Evolutionary conservation across 169 alveolate genomes (phyloP).

Genomic region (Hepatocystis sp.): DNA sequence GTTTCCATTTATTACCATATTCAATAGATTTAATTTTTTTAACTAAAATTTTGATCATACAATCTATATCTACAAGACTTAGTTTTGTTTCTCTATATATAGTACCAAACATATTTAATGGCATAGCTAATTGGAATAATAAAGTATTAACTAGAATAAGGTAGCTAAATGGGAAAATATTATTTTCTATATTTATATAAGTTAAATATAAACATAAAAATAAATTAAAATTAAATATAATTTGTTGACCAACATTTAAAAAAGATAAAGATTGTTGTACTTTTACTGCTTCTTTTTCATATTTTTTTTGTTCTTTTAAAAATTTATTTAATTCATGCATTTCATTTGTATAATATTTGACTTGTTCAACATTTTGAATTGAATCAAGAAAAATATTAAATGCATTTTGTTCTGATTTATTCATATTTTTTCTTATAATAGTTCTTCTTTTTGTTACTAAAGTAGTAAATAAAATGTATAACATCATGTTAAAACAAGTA

Average conservation of each 20-base stretch:
- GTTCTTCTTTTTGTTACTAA: constrained; percentile 87
- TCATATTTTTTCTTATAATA: constrained; percentile 86
- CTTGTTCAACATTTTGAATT: constrained; percentile 88
- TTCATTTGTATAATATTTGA: constrained; percentile 83
- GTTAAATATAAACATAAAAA: constrained; percentile 82
- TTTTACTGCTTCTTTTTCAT: constrained; percentile 82
- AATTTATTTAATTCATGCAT: constrained; percentile 80
- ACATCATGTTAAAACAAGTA: constrained; percentile 85
- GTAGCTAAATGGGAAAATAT: constrained; percentile 78
- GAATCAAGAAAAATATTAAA: constrained; percentile 87
- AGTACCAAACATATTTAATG: constrained; percentile 87
- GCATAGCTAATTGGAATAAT: constrained; percentile 85
- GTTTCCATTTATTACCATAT: constrained; percentile 9
- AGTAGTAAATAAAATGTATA: constrained; percentile 87
- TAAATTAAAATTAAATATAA: constrained; percentile 82
- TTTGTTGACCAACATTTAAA: constrained; percentile 85
- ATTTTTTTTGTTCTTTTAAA: constrained; percentile 80
- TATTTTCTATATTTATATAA: constrained; percentile 75
- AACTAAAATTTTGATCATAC: constrained; percentile 60
- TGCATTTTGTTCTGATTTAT: constrained; percentile 87
- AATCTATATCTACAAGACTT: constrained; percentile 84
- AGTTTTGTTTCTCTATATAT: constrained; percentile 85
- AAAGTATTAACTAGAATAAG: constrained; percentile 83
- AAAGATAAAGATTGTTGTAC: constrained; percentile 85
- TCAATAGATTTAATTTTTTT: constrained; percentile 41